Percentiles rank a stretch among this genome's conserved stretches.
These are phyloP conservation scores for Nitzschia inconspicua DNA, from an alignment of 108 stramenopile species.

Conservation along the genomic window DNA sequence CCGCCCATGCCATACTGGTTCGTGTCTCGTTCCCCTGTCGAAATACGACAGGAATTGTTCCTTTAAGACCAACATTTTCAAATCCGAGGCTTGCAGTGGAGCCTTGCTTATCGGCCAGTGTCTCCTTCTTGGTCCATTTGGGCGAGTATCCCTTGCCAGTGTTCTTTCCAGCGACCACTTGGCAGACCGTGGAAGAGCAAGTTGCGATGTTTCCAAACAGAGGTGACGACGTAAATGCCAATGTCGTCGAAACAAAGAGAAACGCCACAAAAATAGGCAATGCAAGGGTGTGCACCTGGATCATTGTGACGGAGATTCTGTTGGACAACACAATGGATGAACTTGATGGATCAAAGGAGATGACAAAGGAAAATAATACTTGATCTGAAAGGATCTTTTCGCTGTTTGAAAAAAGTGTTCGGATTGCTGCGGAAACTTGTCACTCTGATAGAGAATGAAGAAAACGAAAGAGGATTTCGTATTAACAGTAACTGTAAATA, in stretches of 20 bases:
- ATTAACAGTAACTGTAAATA: no score
- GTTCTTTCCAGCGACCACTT: not conserved
- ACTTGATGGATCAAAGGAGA: no score
- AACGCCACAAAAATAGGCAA: no score
- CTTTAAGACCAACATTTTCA: constrained; percentile 61
- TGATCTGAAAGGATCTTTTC: no score
- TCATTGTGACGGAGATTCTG: no score
- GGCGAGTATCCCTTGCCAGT: constrained; percentile 51
- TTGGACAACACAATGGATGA: not conserved
- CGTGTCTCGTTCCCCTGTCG: constrained; percentile 67
- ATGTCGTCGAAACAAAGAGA: no score
- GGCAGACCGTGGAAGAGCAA: not conserved
- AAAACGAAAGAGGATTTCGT: no score
- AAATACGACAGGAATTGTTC: constrained; percentile 76
- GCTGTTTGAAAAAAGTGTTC: no score
- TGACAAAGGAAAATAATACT: no score
- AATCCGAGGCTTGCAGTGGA: constrained; percentile 24
- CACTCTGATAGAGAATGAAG: no score
- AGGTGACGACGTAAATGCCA: not conserved
- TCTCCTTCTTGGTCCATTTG: constrained; percentile 85
- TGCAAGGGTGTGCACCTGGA: no score
- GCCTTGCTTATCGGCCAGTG: constrained; percentile 53
- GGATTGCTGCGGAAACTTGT: no score
- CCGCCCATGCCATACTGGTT: constrained; percentile 64
- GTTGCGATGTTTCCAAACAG: not conserved